phyloP scores from a whole-genome alignment of 176 grass and related monocot species.

The Phoenix dactylifera region DNA sequence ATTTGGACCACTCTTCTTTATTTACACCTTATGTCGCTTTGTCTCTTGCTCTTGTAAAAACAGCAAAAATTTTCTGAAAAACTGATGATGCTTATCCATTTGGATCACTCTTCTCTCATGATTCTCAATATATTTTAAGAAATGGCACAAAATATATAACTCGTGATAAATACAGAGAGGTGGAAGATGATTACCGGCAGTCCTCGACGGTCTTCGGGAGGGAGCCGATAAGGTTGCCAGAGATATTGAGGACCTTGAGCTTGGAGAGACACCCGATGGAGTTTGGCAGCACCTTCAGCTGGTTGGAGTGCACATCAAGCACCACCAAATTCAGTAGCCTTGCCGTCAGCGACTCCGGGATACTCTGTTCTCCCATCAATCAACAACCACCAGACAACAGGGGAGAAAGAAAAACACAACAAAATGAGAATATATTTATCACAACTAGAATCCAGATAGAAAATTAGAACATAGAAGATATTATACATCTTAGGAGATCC shows the following conservation, averaged over 20 bases:
- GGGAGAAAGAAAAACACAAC: neutral
- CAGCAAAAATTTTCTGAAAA: too few species aligned
- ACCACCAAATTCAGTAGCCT: slow-evolving; percentile 74
- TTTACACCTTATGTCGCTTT: too few species aligned
- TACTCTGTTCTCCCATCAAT: slow-evolving; percentile 34
- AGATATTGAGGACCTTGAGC: slow-evolving; percentile 83
- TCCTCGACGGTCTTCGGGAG: slow-evolving; percentile 81
- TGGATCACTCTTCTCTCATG: too few species aligned
- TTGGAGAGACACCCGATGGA: slow-evolving; percentile 97
- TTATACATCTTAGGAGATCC: too few species aligned
- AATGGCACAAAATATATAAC: too few species aligned
- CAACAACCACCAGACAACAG: too few species aligned
- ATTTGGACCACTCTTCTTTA: too few species aligned
- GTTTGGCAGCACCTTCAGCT: slow-evolving; percentile 80
- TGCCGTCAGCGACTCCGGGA: slow-evolving; percentile 85
- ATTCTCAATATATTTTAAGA: too few species aligned
- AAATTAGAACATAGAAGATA: too few species aligned
- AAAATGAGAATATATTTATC: neutral
- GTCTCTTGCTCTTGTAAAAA: too few species aligned
- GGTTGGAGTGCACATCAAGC: slow-evolving; percentile 89
- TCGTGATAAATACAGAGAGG: neutral
- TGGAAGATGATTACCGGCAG: slow-evolving; percentile 40
- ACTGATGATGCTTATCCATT: too few species aligned
- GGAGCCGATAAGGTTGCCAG: slow-evolving; percentile 73
- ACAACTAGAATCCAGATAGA: too few species aligned